Conservation (phyloP, 345 rosid genomes). For the Eucalyptus victrix region DNA sequence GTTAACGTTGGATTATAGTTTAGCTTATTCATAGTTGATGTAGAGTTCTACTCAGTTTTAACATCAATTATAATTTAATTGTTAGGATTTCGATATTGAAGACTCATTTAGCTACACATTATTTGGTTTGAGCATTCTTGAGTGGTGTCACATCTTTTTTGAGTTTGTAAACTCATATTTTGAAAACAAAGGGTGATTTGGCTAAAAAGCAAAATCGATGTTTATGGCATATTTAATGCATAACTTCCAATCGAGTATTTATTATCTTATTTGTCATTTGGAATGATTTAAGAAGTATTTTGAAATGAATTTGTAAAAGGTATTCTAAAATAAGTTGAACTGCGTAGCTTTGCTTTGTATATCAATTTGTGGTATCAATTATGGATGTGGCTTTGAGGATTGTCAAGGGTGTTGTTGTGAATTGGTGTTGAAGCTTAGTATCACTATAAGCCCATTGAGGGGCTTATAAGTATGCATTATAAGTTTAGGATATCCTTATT, state of each 20-base stretch:
- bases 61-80: too few species aligned
- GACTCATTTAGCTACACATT: not conserved
- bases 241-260: not conserved
- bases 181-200: not conserved
- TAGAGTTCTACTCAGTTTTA: not conserved
- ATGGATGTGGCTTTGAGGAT: not conserved
- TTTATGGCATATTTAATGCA: not conserved
- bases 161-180: not conserved
- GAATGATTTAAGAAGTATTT: not conserved
- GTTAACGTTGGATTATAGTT: too few species aligned
- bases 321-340: not conserved
- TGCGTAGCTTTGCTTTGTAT: not conserved
- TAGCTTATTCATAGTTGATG: not conserved
- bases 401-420: not conserved
- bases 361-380: not conserved
- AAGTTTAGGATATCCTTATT: too few species aligned
- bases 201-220: too few species aligned
- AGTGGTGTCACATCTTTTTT: too few species aligned
- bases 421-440: not conserved
- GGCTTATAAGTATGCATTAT: too few species aligned
- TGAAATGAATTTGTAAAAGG: not conserved
- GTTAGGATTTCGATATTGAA: not conserved
- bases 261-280: not conserved
- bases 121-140: not conserved
- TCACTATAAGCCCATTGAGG: not conserved